Percentiles rank a stretch among this genome's conserved stretches.
phyloP scores from a whole-genome alignment of 805 yeast genomes.

The Pichia gijzeniarum region DNA sequence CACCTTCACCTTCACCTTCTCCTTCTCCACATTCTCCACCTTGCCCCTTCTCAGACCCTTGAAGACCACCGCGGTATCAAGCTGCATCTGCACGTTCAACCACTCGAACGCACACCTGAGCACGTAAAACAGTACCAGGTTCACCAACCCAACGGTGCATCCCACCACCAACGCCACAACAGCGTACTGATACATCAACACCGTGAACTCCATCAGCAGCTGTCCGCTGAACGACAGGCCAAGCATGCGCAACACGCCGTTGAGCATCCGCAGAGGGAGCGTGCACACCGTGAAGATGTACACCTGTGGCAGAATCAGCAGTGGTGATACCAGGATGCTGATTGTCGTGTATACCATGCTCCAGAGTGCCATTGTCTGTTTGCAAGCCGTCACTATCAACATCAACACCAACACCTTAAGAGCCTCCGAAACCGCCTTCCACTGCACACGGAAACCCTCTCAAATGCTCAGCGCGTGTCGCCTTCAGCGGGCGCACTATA shows the following conservation, averaged over 20 bases:
- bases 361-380: neutral
- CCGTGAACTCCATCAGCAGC: conserved; percentile 6
- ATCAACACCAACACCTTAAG: too few relatives aligned
- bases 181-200: conserved; percentile 21
- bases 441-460: too few relatives aligned
- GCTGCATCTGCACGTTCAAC: neutral
- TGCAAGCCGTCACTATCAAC: too few relatives aligned
- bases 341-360: neutral
- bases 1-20: too few relatives aligned
- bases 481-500: too few relatives aligned
- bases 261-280: neutral
- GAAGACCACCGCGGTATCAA: neutral
- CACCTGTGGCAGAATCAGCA: conserved; percentile 5
- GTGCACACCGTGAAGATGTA: neutral
- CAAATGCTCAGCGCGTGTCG: too few relatives aligned
- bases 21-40: too few relatives aligned
- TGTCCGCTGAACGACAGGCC: neutral
- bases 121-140: conserved; percentile 15
- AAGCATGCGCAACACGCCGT: neutral
- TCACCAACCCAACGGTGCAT: conserved; percentile 16
- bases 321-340: neutral
- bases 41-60: too few relatives aligned
- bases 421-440: too few relatives aligned
- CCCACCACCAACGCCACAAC: conserved; percentile 22
- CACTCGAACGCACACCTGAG: conserved; percentile 8